Base-by-base conservation (phyloP, 768 basidiomycete species). In the Tylopilus plumbeoviolaceoides region DNA sequence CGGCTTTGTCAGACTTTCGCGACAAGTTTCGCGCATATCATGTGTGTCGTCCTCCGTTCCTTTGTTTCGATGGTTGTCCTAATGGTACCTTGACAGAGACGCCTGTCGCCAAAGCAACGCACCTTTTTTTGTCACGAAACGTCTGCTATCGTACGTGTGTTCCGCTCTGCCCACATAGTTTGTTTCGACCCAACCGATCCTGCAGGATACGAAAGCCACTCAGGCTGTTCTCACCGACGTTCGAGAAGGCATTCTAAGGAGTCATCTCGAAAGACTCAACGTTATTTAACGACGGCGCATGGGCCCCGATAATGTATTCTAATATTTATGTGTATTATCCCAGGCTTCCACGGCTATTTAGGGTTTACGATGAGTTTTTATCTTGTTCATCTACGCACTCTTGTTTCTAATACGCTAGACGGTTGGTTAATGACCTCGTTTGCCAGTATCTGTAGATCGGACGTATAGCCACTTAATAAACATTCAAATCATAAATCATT, bases 61-160 rank as follows among this genome's bases (percentile, higher is more conserved):
- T 11, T 30, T n/a, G 18, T 39, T 9, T 20, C 9, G 35, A 36
- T 7, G 35, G 15, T 17, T 15, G 15, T 17, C 15, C 35, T 36
- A 15, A 36, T 17, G 35, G 27, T 43, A 30, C 33, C 36, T 48
- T 33, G 45, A 40, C 55, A 86, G 82, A 80, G 75, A 63, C 77
- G 77, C 21, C 68, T 78, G 21, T 87, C 85, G 2, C 81, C 83
- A 1, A 67, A 75, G 31, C 69, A 75, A 25, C 74, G 87, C 5
- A 73, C 80, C 1, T 87, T 87, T 60, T 80, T 84, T 58, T 83
- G 79, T 56, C 80, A 88, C 59, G 81, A 85, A 60, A 87, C 85
- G 0, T 84, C 84, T 36, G 86, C 85, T 5, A 80, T 87, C 42
- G 85, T 85, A 61, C 47, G 83, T 77, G 36, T 38, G n/a, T 1